A percentile compares a stretch with the other conserved stretches of the same genome.
Conservation (phyloP, 2,329 filamentous ascomycete genomes). For the Colletotrichum graminicola region DNA sequence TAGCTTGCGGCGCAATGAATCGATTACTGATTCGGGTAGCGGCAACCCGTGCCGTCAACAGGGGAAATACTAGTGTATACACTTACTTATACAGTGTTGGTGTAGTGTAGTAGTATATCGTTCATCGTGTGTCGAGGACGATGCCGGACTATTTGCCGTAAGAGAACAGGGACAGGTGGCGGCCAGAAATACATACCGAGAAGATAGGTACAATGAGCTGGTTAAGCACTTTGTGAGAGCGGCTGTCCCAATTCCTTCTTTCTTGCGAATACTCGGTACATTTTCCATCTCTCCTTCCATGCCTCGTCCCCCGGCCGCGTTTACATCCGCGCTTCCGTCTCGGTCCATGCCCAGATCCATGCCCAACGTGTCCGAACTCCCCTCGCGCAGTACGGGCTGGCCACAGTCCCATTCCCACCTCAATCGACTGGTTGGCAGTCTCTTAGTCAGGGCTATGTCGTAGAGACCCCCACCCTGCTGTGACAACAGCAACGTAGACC, state of each 20-base stretch:
- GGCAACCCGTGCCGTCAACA: too few relatives aligned
- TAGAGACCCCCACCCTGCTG: conserved; percentile 19
- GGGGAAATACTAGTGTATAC: too few relatives aligned
- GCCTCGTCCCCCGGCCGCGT: conserved; percentile 20
- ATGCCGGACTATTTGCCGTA: too few relatives aligned
- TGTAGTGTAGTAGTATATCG: too few relatives aligned
- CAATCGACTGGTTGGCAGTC: conserved; percentile 11
- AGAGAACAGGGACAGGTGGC: too few relatives aligned
- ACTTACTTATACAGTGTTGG: background rate
- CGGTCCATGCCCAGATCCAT: background rate
- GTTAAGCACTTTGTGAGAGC: conserved; percentile 3
- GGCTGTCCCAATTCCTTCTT: background rate
- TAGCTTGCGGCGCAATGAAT: background rate
- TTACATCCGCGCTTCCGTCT: conserved; percentile 3
- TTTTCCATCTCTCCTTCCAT: background rate
- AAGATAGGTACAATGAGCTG: background rate
- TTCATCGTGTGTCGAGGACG: background rate
- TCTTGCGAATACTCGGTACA: background rate
- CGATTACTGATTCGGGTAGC: background rate
- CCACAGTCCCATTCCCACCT: background rate
- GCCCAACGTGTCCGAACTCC: conserved; percentile 2
- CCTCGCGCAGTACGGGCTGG: background rate
- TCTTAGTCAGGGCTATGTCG: conserved; percentile 36
- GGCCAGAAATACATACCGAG: background rate
- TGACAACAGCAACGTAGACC: conserved; percentile 4